These are phyloP conservation scores for Xylaria flabelliformis DNA, from an alignment of 495 filamentous ascomycete species.

Conservation along the genomic window DNA sequence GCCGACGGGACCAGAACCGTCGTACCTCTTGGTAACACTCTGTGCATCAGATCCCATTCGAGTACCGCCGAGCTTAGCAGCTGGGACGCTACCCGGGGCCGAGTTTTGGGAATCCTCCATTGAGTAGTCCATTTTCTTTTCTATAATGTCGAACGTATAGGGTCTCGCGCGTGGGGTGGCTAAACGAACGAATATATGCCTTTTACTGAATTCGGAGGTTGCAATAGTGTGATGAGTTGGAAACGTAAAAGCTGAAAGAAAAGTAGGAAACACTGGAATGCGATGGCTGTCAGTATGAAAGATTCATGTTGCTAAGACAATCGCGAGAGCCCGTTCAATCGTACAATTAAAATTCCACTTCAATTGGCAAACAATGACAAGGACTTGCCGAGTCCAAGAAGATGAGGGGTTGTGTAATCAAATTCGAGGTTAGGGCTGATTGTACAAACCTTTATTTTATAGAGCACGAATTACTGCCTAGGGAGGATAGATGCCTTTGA, in stretches of 20 bases:
- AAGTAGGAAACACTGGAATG: constrained; percentile 35
- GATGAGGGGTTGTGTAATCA: constrained; percentile 8
- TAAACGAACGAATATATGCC: background rate
- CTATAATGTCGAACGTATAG: background rate
- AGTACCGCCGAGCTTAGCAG: constrained; percentile 64
- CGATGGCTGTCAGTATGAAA: constrained; percentile 35
- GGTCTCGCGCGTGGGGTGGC: background rate
- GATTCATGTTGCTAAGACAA: constrained; percentile 6
- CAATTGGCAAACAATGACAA: background rate
- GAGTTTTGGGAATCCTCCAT: constrained; percentile 78
- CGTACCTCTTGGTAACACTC: constrained; percentile 80
- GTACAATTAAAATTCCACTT: background rate
- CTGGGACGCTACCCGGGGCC: constrained; percentile 62
- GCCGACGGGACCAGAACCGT: background rate
- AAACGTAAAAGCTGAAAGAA: constrained; percentile 29
- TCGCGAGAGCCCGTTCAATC: background rate
- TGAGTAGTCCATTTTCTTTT: constrained; percentile 62
- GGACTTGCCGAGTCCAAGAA: background rate
- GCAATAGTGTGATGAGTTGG: constrained; percentile 17
- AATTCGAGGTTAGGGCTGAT: constrained; percentile 26
- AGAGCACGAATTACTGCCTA: constrained; percentile 20
- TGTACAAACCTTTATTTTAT: constrained; percentile 36
- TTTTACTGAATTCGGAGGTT: constrained; percentile 1
- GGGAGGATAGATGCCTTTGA: constrained; percentile 13
- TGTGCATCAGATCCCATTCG: constrained; percentile 67